These are phyloP conservation scores for Teratosphaeria viscida DNA, from an alignment of 2,329 filamentous ascomycete species.

Conservation along the genomic window DNA sequence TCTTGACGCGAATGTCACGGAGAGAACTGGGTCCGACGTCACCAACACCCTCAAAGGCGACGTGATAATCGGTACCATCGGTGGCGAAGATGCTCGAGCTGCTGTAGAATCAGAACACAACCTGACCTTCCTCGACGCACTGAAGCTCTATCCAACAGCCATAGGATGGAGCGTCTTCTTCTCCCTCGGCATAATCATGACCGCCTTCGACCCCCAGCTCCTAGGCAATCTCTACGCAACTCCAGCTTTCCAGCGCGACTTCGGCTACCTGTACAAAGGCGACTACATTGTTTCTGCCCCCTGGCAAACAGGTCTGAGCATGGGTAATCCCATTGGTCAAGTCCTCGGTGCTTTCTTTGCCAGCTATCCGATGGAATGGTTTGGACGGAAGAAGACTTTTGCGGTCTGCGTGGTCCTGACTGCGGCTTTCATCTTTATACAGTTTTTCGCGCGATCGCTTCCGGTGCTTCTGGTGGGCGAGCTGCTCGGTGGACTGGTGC, in stretches of 20 bases:
- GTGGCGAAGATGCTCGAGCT: conserved; percentile 17
- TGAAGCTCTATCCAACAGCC: conserved; percentile 37
- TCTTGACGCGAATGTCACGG: neutral
- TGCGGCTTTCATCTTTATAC: conserved; percentile 48
- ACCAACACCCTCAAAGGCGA: conserved; percentile 14
- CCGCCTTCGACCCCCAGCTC: conserved; percentile 54
- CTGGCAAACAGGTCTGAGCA: conserved; percentile 31
- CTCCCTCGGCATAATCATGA: conserved; percentile 50
- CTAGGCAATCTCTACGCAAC: conserved; percentile 52
- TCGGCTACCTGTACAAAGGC: conserved; percentile 41
- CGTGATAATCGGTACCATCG: conserved; percentile 17
- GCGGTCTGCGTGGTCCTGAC: conserved; percentile 27
- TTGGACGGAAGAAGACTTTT: conserved; percentile 23
- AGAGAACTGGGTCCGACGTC: neutral
- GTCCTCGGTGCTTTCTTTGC: conserved; percentile 35
- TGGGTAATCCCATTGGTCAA: conserved; percentile 49
- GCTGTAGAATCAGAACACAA: conserved; percentile 19
- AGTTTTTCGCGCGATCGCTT: conserved; percentile 51
- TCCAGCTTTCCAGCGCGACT: conserved; percentile 47
- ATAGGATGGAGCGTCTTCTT: conserved; percentile 50
- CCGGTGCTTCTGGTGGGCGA: conserved; percentile 49
- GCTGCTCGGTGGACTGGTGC: conserved; percentile 49
- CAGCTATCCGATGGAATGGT: conserved; percentile 25
- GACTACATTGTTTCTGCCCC: conserved; percentile 27
- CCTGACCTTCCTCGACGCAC: conserved; percentile 21